Base-by-base conservation (phyloP, 495 filamentous ascomycete species). In the Neurospora sp. region DNA sequence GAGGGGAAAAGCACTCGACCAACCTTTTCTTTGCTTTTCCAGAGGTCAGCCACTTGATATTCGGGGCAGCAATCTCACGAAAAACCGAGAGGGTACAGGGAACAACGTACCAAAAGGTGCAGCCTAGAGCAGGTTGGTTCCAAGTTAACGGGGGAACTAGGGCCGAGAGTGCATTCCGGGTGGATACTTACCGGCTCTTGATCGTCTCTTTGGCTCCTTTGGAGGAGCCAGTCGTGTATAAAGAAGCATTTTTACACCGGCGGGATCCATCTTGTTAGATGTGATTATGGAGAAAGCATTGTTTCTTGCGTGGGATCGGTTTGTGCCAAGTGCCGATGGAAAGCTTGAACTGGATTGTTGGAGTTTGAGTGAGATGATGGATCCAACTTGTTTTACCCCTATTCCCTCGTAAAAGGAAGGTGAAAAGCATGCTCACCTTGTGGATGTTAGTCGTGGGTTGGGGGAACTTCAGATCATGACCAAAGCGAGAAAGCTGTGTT, bases 141-240 rank as follows among this genome's bases (percentile, higher is more conserved):
- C 35, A 71, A 66, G 76, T 73, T 62, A 73, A 62, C 69, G 69
- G 71, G 70, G 38, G 16, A 38, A 74, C 38, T 74, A 59, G 31
- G 54, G 54, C 23, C 23, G 27, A 66, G 39, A 23, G 74, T 73
- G 70, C 42, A 72, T 62, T 20, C 23, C 31, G 27, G 31, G 71
- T 44, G 38, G 40, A 40, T 42, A 84, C 88, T 83, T 83, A 90
- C 88, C 89, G 76, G 88, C 87, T 84, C 88, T 83, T 31, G 88
- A 90, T 74, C 89, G 84, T 73, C 82, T 83, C 80, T 90, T 90
- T 41, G 89, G 88, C 75, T 83, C 82, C 77, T 89, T 90, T 41
- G 88, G 87, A 75, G 86, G 80, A 70, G 88, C 89, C 66, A 84
- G 78, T 76, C 83, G 83, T 39, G 88, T 88, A 73, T 89, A 90